Base-by-base conservation (phyloP, 306 rosid genomes). In the Dalbergia oliveri region DNA sequence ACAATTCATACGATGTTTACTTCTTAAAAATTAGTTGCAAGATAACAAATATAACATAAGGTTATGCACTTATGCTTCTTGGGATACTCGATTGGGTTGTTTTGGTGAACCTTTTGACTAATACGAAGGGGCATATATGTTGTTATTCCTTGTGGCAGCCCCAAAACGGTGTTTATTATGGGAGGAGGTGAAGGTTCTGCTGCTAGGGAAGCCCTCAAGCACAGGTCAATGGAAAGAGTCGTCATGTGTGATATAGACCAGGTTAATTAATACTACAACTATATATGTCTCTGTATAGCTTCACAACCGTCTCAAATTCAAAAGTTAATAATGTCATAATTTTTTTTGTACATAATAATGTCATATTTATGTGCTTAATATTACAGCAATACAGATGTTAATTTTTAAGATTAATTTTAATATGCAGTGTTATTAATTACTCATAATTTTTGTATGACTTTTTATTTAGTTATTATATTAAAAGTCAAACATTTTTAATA, bases 161-260 rank as follows among this genome's bases (percentile, higher is more conserved):
- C 99, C 16, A 89, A 87, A 69, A 84, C 41, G 23, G 80, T 93
- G 59, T 93, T 91, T 79, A 91, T 95, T 72, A 93, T 95, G 99
- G 99, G 99, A 49, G 99, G 99, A 60, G 98, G 99, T 21, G 99
- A 91, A 89, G 98, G 99, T 13, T 95, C 96, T 26, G 72, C 98
- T 5, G 98, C 98, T 19, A 95, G 99, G 72, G 99, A 95, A 91
- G 93, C 88, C n/a, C 96, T 95, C 59, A 93, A 86, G 76, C 98
- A 95, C 93, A 90, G 79, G 80, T 88, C 92, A 73, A 81, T 83
- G 53, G 97, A 89, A 62, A 90, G 83, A 81, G 93, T 95, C 14
- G 92, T 89, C 19, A 91, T 95, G 97, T 95, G 98, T 37, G 98
- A 95, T 10, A 95, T 91, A n/a, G 99, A 95, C 79, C 85, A 93